Evolutionary conservation across 441 rosid species (phyloP).

Genomic region (Syzygium syzygioides): DNA sequence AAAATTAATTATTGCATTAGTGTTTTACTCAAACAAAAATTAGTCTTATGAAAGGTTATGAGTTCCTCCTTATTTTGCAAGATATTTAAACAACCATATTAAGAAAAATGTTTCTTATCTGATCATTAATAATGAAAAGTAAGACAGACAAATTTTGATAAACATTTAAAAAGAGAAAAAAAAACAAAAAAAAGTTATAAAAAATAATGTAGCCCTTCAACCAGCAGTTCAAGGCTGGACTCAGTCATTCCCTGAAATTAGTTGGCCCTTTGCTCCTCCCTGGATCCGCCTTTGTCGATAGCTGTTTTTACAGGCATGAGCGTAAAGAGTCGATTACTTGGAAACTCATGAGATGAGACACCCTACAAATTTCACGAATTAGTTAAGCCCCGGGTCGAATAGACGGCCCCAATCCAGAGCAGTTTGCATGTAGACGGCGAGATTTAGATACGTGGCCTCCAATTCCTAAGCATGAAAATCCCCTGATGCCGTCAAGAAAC

Average conservation of each 20-base stretch:
- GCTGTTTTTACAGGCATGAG: background rate
- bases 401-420: background rate
- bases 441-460: background rate
- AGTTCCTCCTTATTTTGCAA: background rate
- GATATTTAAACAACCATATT: no score
- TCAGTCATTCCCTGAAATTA: background rate
- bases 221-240: background rate
- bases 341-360: background rate
- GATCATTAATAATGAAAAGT: background rate
- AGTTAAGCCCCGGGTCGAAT: no score
- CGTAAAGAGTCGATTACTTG: background rate
- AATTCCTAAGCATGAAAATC: background rate
- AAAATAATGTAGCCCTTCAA: background rate
- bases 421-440: background rate
- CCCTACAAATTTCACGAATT: background rate
- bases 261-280: background rate
- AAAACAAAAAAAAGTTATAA: background rate
- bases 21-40: background rate
- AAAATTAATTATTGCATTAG: background rate
- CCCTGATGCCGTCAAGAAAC: background rate
- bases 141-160: background rate
- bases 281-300: background rate
- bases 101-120: background rate
- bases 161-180: background rate
- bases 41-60: background rate